Base-by-base conservation (phyloP, 139 green algal genomes). In the Mesotaenium endlicherianum region DNA sequence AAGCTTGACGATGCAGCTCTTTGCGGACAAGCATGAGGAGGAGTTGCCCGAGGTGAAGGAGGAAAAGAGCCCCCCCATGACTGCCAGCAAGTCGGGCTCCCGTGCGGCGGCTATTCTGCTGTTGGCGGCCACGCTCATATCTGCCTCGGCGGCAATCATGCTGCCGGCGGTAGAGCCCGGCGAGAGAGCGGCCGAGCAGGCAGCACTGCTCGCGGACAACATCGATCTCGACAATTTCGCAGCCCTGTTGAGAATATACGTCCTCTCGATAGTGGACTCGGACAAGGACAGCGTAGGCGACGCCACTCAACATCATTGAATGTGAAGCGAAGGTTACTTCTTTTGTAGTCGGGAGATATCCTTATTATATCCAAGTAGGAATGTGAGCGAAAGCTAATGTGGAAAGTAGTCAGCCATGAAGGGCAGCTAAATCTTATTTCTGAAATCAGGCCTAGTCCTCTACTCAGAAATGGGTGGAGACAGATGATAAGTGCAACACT, bases 1-100 rank as follows among this genome's bases (percentile, higher is more conserved):
- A 31, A 84, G 77, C 53, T 40, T 84, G 58, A 58, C 77, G 11
- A 84, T 55, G 31, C 77, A 84, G 1, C 31, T 84, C n/a, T 78
- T 84, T 47, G 77, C 59, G 36, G 36, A 55, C 36, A 76, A 69
- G 43, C 16, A 8, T 31, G 70, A 60, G 11, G 70, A 31, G 40
- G 72, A 75, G 67, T 30, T 31, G 67, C 67, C 67, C 5, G 67
- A 75, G 67, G 38, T 45, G 67, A 39, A 75, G 67, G 67, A 20
- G 26, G 67, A 68, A 0, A 30, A 68, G 1, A 30, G 57, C 14
- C 36, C 57, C 0, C 57, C 57, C n/a, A 0, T 68, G 0, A n/a
- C 57, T n/a, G n/a, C 38, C 30, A 26, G 34, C 53, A 64, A 64
- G 69, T 50, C 69, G 40, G 69, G 30, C 6, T 40, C 38, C 30